Base-by-base conservation (phyloP, 495 filamentous ascomycete genomes). In the Daldinia decipiens region DNA sequence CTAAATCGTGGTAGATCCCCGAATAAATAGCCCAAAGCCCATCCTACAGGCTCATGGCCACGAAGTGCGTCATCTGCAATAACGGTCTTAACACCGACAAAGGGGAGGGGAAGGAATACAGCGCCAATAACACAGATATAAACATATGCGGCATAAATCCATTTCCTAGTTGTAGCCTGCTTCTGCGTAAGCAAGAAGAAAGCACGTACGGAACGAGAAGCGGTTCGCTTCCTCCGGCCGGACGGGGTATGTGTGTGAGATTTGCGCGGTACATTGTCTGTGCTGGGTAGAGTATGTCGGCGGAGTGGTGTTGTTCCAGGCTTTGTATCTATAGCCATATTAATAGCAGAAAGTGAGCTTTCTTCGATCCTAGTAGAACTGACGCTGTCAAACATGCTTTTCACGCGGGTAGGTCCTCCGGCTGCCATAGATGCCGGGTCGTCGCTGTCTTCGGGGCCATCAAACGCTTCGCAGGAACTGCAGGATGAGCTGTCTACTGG, bases 1-100 rank as follows among this genome's bases (percentile, higher is more conserved):
- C 90, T 81, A 65, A 94, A 91, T 70, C 78, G 79, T 0, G 84
- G 83, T 7, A 95, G 74, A 71, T 97, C 92, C 13, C 96, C 94
- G 66, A 98, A 87, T 21, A 98, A 79, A 77, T 99, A 99, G 2
- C 91, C 90, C 4, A 97, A 78, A 0, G 93, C 94, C 95, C 95
- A 99, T 0, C 94, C 92, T 34, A 99, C 86, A 0, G 95, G 94
- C 69, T 99, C 95, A 45, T 87, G 74, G 43, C 87, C 88, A 26
- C 86, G 75, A 3, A 99, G 82, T 19, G 93, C 94, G 31, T 83
- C 81, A 53, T 81, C 78, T 40, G 82, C 77, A 52, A 98, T 85
- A 65, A 93, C 91, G 8, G 79, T 81, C 24, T 93, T 87, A 52
- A 98, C 85, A 1, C 88, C 90, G 43, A 74, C 43, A 11, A 50